Base-by-base conservation (phyloP, 1,284 basidiomycete species). In the Ceratobasidium sp. region DNA sequence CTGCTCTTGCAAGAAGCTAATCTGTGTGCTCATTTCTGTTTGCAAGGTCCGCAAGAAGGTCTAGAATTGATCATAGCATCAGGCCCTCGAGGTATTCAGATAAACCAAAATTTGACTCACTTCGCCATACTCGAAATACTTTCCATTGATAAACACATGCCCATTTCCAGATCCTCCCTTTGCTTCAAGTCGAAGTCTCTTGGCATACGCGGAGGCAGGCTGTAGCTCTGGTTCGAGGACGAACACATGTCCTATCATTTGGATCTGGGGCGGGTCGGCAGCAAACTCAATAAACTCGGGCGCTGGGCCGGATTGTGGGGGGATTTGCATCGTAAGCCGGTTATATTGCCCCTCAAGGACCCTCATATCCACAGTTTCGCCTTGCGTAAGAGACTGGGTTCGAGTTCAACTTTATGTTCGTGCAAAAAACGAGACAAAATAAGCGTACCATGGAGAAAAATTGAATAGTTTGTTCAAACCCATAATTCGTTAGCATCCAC, bases 101-200 rank as follows among this genome's bases (percentile, higher is more conserved):
- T 10, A 22, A 1, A 25, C 12, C 6, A 13, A 35, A 32, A 52
- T 35, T 45, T 5, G 29, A 80, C 89, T 75, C 72, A 94, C 93
- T 69, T 91, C 89, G 72, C 86, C 84, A 70, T 93, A 79, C 5
- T 84, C 79, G 34, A 89, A 83, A 75, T 92, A 85, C 74, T 90
- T 93, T 15, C 96, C 96, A 75, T 98, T 98, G 74, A 98, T 82
- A 77, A 98, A 96, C 27, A 82, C 85, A 76, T 91, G 87, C 2
- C 90, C 90, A 13, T 60, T 58, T 31, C 69, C 67, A 17, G 60
- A 70, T 3, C 57, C 72, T 10, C 47, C 64, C 12, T 58, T 45
- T 22, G 64, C 52, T 15, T 31, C 38, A 32, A 67, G 64, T 17
- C 64, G 84, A 34, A 93, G 74, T 17, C 91, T 81, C 52, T 81